Base-by-base conservation (phyloP, 257 asterid species). In the Marsdenia floribunda region DNA sequence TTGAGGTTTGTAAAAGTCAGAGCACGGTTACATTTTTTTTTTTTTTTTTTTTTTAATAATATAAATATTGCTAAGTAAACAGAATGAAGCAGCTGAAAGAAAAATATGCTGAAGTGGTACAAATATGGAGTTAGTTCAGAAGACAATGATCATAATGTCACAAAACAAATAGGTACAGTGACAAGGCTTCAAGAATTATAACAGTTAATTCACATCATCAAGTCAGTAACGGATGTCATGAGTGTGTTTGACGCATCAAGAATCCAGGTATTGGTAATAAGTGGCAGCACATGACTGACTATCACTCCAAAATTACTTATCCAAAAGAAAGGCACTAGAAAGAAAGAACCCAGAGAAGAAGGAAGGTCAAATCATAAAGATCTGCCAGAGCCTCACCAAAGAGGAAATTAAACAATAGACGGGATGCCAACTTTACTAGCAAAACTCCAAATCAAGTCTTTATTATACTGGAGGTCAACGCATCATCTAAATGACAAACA, bases 391-490 rank as follows among this genome's bases (percentile, higher is more conserved):
- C 82, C 26, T 73, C n/a, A 49, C 37, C 22, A 26, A 21, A 29
- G 29, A 50, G 24, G 14, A 3, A 40, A 54, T 53, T 58, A 4
- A 54, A 68, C 37, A 46, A 29, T 15, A 54, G 46, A 21, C 74
- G 59, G n/a, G 63, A 26, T 72, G 54, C 24, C 63, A 63, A 26
- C 54, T 16, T 74, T 22, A 24, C 35, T 33, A 55, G 35, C 68
- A 71, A 72, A 73, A 4, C 29, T 44, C 53, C 64, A 71, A 57
- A 47, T 73, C 75, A 78, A 57, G 42, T 50, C n/a, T 40, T 70
- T 71, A 69, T 70, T 71, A 69, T 19, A 52, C 35, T 37, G n/a
- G 68, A 71, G 74, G 71, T 60, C 77, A 77, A 80, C 64, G 58
- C 64, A 75, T 54, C 72, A 49, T 60, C 54, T 16, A 35, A 9